Evolutionary conservation across 805 yeast species (phyloP), one percentile per base, ranked within the genome.

Genomic region (Ascoidea tarda): DNA sequence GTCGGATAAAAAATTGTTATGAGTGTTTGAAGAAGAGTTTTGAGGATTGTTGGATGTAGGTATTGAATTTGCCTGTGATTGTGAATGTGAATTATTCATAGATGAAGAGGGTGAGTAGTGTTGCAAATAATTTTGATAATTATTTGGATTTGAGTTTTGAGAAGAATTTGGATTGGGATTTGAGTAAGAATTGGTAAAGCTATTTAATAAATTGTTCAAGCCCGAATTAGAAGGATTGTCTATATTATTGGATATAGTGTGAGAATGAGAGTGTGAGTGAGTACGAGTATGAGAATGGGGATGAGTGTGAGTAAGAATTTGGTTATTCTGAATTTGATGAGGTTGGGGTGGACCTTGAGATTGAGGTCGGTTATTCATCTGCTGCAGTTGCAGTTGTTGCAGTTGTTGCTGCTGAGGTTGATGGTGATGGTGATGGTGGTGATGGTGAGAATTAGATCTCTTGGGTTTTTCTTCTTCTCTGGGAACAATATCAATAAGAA

Each of bases 401-500:
- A 32, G 52, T 16, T 33, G 53, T 10, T 50, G 50, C 6, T 48
- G 49, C 6, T 47, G 54, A 6, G 52, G 46, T 32, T 49, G 53
- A 33, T 45, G 50, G 10, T 16, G 50, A 16, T 16, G 49, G 16
- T 54, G 59, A 47, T 53, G 58, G 38, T 53, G 53, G 16, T 57
- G 57, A 16, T 38, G 48, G 44, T 46, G 52, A 31, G 46, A 16
- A 46, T 16, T 5, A 2, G 21, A 31, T 21, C 51, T 49, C 16
- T 50, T 49, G 8, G 50, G 55, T 65, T 74, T 79, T 61, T 81
- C 88, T 62, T 82, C 89, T 60, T 86, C 95, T 53, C 97, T 73
- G 5, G 99, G 98, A 5, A 91, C 97, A 33, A 93, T 88, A 64
- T 93, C 99, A 59, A 93, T 93, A 53, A 93, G 70, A 63, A 93